Percentiles rank a stretch among this genome's conserved stretches.
These are phyloP conservation scores for Brettanomyces naardenensis DNA, from an alignment of 805 yeast genomes.

Conservation along the genomic window DNA sequence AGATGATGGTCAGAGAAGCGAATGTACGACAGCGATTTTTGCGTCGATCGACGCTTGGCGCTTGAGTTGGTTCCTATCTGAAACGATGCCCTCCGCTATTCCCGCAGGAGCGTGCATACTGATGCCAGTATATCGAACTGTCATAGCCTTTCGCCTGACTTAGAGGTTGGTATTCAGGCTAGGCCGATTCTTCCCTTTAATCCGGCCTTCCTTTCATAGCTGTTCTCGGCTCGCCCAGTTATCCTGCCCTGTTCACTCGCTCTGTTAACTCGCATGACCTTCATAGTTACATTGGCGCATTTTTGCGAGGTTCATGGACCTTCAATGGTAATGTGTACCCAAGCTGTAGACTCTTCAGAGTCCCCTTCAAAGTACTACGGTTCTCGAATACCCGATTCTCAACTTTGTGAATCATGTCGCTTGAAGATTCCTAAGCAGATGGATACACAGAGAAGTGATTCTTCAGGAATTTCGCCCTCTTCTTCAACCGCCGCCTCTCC, in stretches of 20 bases:
- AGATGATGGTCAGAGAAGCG: no score
- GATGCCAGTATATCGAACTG: no score
- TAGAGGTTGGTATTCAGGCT: no score
- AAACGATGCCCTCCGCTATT: no score
- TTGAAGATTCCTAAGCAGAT: conserved; percentile 38
- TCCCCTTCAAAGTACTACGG: conserved; percentile 25
- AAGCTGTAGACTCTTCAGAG: conserved; percentile 18
- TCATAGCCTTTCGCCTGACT: no score
- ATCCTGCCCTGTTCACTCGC: not conserved
- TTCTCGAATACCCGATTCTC: conserved; percentile 28
- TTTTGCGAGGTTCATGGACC: conserved; percentile 81
- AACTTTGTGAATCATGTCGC: conserved; percentile 52
- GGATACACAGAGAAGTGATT: not conserved
- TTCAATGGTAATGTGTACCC: conserved; percentile 56
- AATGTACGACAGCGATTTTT: no score
- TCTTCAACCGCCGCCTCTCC: not conserved
- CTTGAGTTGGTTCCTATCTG: no score
- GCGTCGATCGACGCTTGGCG: no score
- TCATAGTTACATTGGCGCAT: conserved; percentile 53
- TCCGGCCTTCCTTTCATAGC: no score
- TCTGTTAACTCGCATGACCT: conserved; percentile 21
- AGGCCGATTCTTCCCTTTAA: no score
- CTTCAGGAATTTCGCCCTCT: not conserved
- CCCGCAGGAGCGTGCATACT: no score
- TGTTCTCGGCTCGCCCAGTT: no score